Evolutionary conservation across 2,329 filamentous ascomycete genomes (phyloP).

Genomic region (Chrysoporthe deuterocubensis): DNA sequence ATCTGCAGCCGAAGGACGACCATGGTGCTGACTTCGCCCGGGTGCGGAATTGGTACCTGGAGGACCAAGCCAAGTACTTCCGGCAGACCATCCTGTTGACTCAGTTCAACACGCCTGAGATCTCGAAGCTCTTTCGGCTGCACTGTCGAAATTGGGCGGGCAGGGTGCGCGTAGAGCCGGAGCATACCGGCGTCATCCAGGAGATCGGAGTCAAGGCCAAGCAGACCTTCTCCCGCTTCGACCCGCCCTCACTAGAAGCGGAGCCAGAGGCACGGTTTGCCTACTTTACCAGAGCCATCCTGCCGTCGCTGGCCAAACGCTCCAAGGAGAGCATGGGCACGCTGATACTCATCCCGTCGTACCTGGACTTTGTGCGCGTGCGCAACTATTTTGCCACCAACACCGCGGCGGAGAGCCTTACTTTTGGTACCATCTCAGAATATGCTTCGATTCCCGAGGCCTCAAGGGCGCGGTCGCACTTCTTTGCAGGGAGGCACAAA

Average conservation of each 20-base stretch:
- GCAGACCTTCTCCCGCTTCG: slow-evolving; percentile 90
- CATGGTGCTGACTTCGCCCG: slow-evolving; percentile 94
- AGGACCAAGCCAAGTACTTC: slow-evolving; percentile 77
- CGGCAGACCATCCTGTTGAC: slow-evolving; percentile 85
- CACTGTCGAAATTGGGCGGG: slow-evolving; percentile 82
- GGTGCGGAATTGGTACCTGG: slow-evolving; percentile 90
- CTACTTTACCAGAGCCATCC: slow-evolving; percentile 82
- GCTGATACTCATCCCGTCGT: slow-evolving; percentile 87
- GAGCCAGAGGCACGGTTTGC: slow-evolving; percentile 91
- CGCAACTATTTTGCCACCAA: slow-evolving; percentile 89
- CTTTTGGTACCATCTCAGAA: slow-evolving; percentile 86
- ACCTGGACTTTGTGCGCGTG: slow-evolving; percentile 92
- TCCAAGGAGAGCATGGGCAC: slow-evolving; percentile 70
- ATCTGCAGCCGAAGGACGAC: slow-evolving; percentile 84
- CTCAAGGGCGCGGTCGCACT: slow-evolving; percentile 83
- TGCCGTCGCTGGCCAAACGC: slow-evolving; percentile 75
- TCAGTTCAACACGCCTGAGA: slow-evolving; percentile 85
- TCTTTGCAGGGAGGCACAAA: slow-evolving; percentile 79
- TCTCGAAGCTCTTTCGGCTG: slow-evolving; percentile 76
- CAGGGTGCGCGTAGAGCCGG: slow-evolving; percentile 72
- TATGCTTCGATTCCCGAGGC: slow-evolving; percentile 81
- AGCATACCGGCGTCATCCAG: slow-evolving; percentile 74
- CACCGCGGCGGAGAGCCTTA: slow-evolving; percentile 53
- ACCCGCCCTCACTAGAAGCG: slow-evolving; percentile 67
- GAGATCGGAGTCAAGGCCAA: slow-evolving; percentile 72